Percentiles rank a stretch among this genome's conserved stretches.
These are phyloP conservation scores for Sporisorium scitamineum DNA, from an alignment of 1,284 basidiomycete genomes.

Conservation along the genomic window DNA sequence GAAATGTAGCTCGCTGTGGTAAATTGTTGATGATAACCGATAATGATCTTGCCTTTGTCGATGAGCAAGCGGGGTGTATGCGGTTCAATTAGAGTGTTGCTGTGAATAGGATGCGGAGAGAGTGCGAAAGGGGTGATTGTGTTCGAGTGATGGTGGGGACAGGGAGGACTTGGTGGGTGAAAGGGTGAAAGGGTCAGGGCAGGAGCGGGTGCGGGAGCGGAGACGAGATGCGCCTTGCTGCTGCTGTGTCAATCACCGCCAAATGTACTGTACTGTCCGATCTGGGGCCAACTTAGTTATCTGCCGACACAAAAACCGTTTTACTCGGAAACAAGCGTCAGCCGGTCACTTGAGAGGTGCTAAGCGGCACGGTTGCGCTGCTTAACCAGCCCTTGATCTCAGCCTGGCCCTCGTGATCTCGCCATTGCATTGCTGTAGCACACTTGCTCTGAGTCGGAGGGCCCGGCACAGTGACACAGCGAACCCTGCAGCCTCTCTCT, in stretches of 20 bases:
- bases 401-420: slow-evolving; percentile 1
- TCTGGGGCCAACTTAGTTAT: background rate
- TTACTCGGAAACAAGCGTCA: background rate
- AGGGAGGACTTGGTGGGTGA: background rate
- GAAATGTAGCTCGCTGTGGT: background rate
- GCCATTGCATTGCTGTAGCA: slow-evolving; percentile 1
- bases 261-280: background rate
- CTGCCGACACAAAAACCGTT: background rate
- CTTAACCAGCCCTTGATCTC: background rate
- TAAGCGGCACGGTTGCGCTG: background rate
- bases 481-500: background rate
- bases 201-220: no score
- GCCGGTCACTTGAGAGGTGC: background rate
- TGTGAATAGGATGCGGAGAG: background rate
- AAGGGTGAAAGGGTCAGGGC: background rate
- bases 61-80: background rate
- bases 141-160: background rate
- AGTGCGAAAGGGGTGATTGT: background rate
- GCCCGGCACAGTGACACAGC: slow-evolving; percentile 7
- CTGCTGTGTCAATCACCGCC: background rate
- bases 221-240: background rate
- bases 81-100: background rate
- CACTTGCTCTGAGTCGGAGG: background rate
- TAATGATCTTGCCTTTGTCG: background rate
- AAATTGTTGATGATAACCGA: no score